Conservation (phyloP, 495 filamentous ascomycete species). For the Aspergillus heteromorphus region DNA sequence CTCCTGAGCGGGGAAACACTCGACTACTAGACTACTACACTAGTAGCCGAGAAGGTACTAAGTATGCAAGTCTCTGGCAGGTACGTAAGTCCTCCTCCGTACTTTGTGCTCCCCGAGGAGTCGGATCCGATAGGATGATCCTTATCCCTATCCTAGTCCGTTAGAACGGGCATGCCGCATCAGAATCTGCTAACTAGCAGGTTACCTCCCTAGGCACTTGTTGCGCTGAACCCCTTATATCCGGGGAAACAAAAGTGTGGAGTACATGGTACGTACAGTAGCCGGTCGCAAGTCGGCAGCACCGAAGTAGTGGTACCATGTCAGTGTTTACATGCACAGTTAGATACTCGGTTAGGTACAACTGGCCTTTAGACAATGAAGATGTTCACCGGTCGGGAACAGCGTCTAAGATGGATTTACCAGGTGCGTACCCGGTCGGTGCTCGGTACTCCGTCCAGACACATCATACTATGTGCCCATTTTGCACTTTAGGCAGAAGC, state of each 20-base stretch:
- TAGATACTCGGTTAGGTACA: neutral
- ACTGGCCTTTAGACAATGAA: neutral
- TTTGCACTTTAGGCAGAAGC: neutral
- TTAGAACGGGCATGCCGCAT: neutral
- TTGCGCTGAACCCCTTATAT: neutral
- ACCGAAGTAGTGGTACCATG: no score
- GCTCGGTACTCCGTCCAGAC: neutral
- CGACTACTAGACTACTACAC: neutral
- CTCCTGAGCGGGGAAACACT: neutral
- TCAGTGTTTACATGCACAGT: no score
- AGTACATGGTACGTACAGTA: neutral
- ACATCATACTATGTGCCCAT: neutral
- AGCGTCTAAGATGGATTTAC: neutral
- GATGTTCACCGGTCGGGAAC: neutral
- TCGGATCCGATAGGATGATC: no score
- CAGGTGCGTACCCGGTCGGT: no score
- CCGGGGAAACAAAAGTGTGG: slow-evolving; percentile 10
- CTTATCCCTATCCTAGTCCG: neutral
- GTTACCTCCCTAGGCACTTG: neutral
- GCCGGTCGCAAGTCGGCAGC: neutral
- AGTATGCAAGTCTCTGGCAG: no score
- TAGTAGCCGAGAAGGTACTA: no score
- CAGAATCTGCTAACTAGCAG: neutral
- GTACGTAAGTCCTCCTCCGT: neutral
- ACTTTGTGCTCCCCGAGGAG: neutral